These are phyloP conservation scores for Aspergillus sp. DNA, from an alignment of 2,329 filamentous ascomycete genomes.

Conservation along the genomic window DNA sequence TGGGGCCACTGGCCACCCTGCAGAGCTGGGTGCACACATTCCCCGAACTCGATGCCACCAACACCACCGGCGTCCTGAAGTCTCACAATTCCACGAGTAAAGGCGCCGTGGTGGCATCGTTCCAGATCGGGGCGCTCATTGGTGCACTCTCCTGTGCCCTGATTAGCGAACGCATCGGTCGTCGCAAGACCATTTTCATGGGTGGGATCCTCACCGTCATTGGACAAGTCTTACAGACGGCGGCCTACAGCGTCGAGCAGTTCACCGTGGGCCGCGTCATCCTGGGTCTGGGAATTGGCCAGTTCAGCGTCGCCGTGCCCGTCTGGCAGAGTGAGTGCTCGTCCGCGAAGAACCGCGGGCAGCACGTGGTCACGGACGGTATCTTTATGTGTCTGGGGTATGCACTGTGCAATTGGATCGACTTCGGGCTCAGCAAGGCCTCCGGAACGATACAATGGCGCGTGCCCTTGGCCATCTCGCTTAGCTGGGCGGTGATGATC, in stretches of 20 bases:
- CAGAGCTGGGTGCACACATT: conserved; percentile 39
- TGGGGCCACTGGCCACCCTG: conserved; percentile 16
- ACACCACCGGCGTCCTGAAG: conserved; percentile 14
- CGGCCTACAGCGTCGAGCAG: conserved; percentile 37
- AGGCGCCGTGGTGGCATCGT: conserved; percentile 18
- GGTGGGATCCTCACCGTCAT: conserved; percentile 27
- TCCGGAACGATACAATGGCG: conserved; percentile 41
- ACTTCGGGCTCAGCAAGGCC: conserved; percentile 41
- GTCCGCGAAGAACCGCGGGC: conserved; percentile 40
- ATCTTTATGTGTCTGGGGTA: conserved; percentile 34
- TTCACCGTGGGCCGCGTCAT: conserved; percentile 43
- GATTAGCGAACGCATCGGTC: conserved; percentile 42
- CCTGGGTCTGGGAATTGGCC: conserved; percentile 42
- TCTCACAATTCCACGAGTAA: conserved; percentile 18
- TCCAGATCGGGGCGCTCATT: conserved; percentile 15
- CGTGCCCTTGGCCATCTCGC: conserved; percentile 49
- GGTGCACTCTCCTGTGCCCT: conserved; percentile 13
- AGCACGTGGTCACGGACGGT: conserved; percentile 42
- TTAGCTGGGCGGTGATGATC: conserved; percentile 45
- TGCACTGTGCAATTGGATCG: conserved; percentile 35
- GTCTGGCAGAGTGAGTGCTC: conserved; percentile 44
- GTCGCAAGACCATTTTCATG: conserved; percentile 40
- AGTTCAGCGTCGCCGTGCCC: conserved; percentile 42
- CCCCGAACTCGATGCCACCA: conserved; percentile 46
- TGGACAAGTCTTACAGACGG: conserved; percentile 33